Evolutionary conservation across 257 asterid species (phyloP).

Genomic region (Leptodermis oblonga): DNA sequence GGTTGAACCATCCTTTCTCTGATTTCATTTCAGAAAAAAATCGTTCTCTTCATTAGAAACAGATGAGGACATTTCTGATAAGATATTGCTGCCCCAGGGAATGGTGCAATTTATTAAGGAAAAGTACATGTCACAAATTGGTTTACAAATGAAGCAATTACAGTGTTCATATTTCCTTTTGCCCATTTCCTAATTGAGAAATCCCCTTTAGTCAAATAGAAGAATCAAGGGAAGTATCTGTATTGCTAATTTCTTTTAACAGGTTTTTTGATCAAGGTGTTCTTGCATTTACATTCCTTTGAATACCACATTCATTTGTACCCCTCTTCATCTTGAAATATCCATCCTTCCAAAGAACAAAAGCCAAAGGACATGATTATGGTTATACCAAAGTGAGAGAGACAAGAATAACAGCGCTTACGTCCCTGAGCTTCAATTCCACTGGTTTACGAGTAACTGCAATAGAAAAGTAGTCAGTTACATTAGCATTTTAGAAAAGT

Average conservation of each 20-base stretch:
- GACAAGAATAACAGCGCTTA: slow-evolving; percentile 35
- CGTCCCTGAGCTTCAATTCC: slow-evolving; percentile 99
- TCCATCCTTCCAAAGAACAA: slow-evolving; percentile 56
- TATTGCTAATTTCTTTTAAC: slow-evolving; percentile 25
- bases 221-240: slow-evolving; percentile 35
- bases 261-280: slow-evolving; percentile 62
- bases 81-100: too few species aligned
- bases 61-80: neutral
- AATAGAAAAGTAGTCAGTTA: slow-evolving; percentile 20
- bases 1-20: too few species aligned
- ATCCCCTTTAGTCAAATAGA: slow-evolving; percentile 18
- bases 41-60: too few species aligned
- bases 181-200: neutral
- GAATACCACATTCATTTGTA: slow-evolving; percentile 92
- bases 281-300: slow-evolving; percentile 70
- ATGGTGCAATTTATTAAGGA: too few species aligned
- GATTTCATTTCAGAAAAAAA: too few species aligned
- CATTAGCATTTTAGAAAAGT: neutral
- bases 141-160: neutral
- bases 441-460: slow-evolving; percentile 93
- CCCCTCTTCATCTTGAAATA: slow-evolving; percentile 86
- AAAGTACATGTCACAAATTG: neutral
- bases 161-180: neutral
- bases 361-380: neutral
- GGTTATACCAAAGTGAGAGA: slow-evolving; percentile 6